These are phyloP conservation scores for Rasamsonia emersonii DNA, from an alignment of 2,329 filamentous ascomycete species.

Conservation along the genomic window DNA sequence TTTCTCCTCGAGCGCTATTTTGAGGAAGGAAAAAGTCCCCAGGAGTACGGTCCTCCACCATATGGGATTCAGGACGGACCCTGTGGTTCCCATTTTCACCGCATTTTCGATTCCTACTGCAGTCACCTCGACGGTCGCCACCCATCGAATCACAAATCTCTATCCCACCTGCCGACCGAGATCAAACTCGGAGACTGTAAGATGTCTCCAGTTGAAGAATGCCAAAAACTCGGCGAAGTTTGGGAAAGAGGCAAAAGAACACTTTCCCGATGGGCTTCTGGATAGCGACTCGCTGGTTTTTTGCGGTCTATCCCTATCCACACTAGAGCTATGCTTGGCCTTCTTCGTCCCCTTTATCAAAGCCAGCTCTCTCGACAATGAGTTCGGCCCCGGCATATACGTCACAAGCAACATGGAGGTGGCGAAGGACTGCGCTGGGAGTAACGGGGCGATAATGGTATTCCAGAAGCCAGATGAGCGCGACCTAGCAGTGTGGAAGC, in stretches of 20 bases:
- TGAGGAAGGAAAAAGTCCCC: constrained; percentile 1
- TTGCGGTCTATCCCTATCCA: neutral
- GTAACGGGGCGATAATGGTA: constrained; percentile 5
- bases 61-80: no score
- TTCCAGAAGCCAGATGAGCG: constrained; percentile 4
- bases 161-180: neutral
- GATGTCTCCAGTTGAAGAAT: no score
- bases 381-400: constrained; percentile 7
- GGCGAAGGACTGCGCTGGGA: constrained; percentile 1
- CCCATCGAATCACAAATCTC: neutral
- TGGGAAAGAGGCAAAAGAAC: neutral
- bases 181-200: no score
- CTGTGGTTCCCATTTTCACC: no score
- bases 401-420: neutral
- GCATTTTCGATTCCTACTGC: neutral
- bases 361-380: constrained; percentile 1
- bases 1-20: neutral
- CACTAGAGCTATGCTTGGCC: neutral
- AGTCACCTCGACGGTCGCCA: neutral
- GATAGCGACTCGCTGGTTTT: neutral
- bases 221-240: neutral
- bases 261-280: constrained; percentile 1
- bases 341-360: constrained; percentile 2
- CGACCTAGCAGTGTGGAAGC: constrained; percentile 3
- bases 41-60: neutral